A percentile compares a stretch with the other conserved stretches of the same genome.
Evolutionary conservation across 1,284 basidiomycete species (phyloP).

Genomic region (Sporisorium sorghi): DNA sequence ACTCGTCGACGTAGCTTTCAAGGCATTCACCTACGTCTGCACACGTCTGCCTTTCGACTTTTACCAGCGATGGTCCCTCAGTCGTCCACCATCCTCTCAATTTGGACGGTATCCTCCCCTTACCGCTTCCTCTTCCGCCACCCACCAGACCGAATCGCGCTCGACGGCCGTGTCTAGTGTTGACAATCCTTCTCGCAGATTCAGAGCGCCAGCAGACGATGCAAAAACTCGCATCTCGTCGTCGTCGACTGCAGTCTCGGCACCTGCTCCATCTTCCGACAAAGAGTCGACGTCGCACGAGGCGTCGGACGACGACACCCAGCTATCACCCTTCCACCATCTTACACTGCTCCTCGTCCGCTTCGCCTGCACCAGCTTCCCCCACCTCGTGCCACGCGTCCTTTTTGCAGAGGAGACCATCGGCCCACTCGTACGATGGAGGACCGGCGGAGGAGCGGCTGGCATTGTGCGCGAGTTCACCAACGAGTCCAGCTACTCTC

Average conservation of each 20-base stretch:
- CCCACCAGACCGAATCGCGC: conserved; percentile 5
- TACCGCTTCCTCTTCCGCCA: not conserved
- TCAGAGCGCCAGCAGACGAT: not conserved
- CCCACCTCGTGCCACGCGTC: conserved; percentile 64
- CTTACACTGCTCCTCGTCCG: conserved; percentile 57
- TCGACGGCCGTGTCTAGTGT: not conserved
- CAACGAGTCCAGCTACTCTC: conserved; percentile 18
- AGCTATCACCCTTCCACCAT: conserved; percentile 64
- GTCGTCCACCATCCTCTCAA: conserved; percentile 27
- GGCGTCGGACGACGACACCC: conserved; percentile 23
- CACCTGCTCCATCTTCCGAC: conserved; percentile 16
- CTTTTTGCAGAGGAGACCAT: conserved; percentile 67
- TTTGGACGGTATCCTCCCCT: conserved; percentile 18
- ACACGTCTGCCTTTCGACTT: conserved; percentile 52
- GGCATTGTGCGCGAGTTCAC: conserved; percentile 55
- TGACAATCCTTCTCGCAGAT: not conserved
- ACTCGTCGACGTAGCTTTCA: conserved; percentile 60
- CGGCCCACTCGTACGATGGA: conserved; percentile 65
- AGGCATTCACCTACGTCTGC: conserved; percentile 46
- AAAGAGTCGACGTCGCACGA: conserved; percentile 26
- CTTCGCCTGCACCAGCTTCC: conserved; percentile 65
- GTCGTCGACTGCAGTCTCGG: conserved; percentile 13
- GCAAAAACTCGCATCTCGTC: conserved; percentile 2
- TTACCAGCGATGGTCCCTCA: conserved; percentile 52
- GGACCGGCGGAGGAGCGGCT: conserved; percentile 62